Base-by-base conservation (phyloP, 2,329 filamentous ascomycete genomes). In the Stemphylium lycopersici region DNA sequence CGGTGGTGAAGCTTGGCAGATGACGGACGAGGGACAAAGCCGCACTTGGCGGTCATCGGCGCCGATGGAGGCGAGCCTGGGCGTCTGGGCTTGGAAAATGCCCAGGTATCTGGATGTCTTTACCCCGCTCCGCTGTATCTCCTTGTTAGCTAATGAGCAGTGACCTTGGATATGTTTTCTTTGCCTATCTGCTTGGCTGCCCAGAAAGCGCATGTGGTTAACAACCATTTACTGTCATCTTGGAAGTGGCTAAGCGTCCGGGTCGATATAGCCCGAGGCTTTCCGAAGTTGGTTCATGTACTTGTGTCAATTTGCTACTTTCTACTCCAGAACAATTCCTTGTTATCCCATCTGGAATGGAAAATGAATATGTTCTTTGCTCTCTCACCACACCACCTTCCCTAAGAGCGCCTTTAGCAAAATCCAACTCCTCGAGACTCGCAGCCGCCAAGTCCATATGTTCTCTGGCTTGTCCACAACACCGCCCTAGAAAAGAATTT, bases 1-100 rank as follows among this genome's bases (percentile, higher is more conserved):
- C 20, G 50, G 37, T 42, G n/a, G 29, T 44, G 42, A 41, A 47
- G 32, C 59, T 63, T 63, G 59, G 60, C 62, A 45, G 45, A 55
- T 54, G 60, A 59, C 43, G 43, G 56, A 22, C 40, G 22, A 34
- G 22, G 34, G 41, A 38, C 55, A 58, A 31, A 56, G 55, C 55
- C 34, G 39, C 31, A 48, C 55, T 65, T 65, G 61, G 61, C 60
- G 45, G 50, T 11, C 43, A 18, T 49, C 51, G 43, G 43, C 47
- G 47, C 36, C 31, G 16, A 44, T 40, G 52, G 37, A 34, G 38
- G 26, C 15, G 43, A 16, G 40, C 40, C 55, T 58, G 39, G 55
- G 55, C 54, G 34, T 29, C 26, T 33, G 45, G 45, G 40, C 56
- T 56, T 58, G 40, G 52, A 38, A 43, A n/a, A 24, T 24, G n/a